Base-by-base conservation (phyloP, 2,329 filamentous ascomycete genomes). In the Colletotrichum acutatum region DNA sequence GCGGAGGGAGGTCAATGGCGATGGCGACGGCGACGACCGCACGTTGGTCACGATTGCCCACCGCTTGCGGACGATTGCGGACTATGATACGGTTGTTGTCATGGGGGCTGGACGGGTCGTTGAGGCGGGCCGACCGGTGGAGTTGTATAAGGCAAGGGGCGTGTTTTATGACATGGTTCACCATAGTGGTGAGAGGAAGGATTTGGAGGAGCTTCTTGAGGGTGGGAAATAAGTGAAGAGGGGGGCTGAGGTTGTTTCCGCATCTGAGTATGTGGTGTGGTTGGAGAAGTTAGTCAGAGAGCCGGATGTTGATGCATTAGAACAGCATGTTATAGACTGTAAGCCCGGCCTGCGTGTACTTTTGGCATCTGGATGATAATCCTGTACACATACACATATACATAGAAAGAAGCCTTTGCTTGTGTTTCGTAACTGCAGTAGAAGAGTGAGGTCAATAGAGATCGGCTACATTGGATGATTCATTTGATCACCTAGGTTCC, bases 1-100 rank as follows among this genome's bases (percentile, higher is more conserved):
- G 37, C 83, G 88, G 19, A 79, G 82, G 9, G 88, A 89, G 74
- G 83, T 90, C 32, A 49, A 19, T 3, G 42, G 82, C 0, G 37
- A 42, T 42, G 37, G 14, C 14, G 37, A 19, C 37, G 37, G 84
- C 65, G 82, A 81, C 56, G 84, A 85, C 30, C 83, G 87, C 28
- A 90, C 89, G 11, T 82, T 90, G 4, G 85, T 91, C 24, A 89
- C 88, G 2, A 89, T 91, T 74, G 89, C 88, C 7, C 89, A 91
- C 78, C 84, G 89, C 5, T 79, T 91, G 60, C 82, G 86, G 54
- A 91, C 89, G 0, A 90, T 91, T 65, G 86, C 90, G 69, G 89
- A 91, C 78, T 90, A 90, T 74, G 89, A 91, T 76, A 83, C 83
- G 34, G 84, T 91, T 1, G 84, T 91, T 3, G 89, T 91, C 19